These are phyloP conservation scores for Ascoidea tarda DNA, from an alignment of 805 yeast genomes.

Conservation along the genomic window DNA sequence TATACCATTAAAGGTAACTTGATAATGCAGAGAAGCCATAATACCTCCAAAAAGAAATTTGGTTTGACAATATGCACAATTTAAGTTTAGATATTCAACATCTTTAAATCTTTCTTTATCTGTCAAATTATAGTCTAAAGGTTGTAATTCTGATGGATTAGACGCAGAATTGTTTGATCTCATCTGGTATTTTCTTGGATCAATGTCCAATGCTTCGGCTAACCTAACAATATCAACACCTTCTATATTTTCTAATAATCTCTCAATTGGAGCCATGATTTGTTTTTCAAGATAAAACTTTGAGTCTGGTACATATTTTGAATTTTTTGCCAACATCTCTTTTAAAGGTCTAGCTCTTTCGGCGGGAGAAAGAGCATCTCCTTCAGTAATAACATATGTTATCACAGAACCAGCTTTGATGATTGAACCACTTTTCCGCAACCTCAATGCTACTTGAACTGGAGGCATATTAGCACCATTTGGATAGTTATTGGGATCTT, in stretches of 20 bases:
- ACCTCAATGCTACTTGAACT: constrained; percentile 79
- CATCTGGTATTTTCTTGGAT: constrained; percentile 43
- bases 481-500: constrained; percentile 78
- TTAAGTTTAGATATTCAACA: constrained; percentile 37
- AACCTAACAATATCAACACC: constrained; percentile 74
- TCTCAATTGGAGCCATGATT: constrained; percentile 78
- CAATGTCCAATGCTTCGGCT: constrained; percentile 68
- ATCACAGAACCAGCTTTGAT: constrained; percentile 84
- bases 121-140: constrained; percentile 67
- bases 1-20: constrained; percentile 54
- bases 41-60: constrained; percentile 66
- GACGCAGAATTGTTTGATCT: constrained; percentile 17
- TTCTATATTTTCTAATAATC: constrained; percentile 73
- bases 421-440: constrained; percentile 72
- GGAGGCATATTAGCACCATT: constrained; percentile 74
- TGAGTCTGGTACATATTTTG: constrained; percentile 53
- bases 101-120: constrained; percentile 75
- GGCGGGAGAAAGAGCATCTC: constrained; percentile 30
- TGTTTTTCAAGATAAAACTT: constrained; percentile 77
- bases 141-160: constrained; percentile 32
- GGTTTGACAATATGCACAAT: constrained; percentile 46
- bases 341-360: constrained; percentile 75
- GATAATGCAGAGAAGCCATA: constrained; percentile 43
- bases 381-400: constrained; percentile 64
- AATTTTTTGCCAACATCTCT: constrained; percentile 45